Evolutionary conservation across 1,284 basidiomycete species (phyloP), one percentile per base, ranked within the genome.

Genomic region (Thecaphora thlaspeos): DNA sequence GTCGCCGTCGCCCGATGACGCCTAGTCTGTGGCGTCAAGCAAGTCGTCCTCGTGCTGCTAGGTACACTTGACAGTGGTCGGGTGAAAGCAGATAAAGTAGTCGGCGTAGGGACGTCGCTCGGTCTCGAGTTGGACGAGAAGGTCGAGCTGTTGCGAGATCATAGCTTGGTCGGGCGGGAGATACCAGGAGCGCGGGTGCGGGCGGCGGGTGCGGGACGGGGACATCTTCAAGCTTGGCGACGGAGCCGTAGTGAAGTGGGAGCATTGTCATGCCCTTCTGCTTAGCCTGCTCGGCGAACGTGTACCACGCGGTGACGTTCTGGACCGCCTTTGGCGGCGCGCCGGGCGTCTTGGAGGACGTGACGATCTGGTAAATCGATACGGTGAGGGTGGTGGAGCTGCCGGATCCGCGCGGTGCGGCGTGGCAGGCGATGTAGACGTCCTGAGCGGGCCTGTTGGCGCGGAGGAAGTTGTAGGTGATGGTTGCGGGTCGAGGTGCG

Each of bases 201-300:
- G n/a, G n/a, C n/a, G n/a, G n/a, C n/a, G n/a, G n/a, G 19, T 46
- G 45, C 12, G 46, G 46, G 21, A 48, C 46, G n/a, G 39, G 46
- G 15, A 32, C 18, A 2, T 48, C 39, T 17, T 48, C 46, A 2
- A 48, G 21, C 30, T 41, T 42, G 15, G 28, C 21, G 7, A 42
- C 17, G 5, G 26, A 14, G 9, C 46, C 46, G 26, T 48, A 48
- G 39, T 48, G 46, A 14, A 41, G 26, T 21, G 46, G 46, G 19
- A 41, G 39, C 7, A 22, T 26, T 39, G 46, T 28, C 18, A 19
- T 32, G 11, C 46, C 46, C 18, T 24, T 22, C 40, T 48, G 46
- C 40, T 48, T 48, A 19, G 39, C 32, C 8, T 26, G 39, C 14
- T 48, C 30, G 18, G 22, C 46, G 17, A 48, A 48, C 37, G 7